Evolutionary conservation across 306 rosid species (phyloP), one percentile per base, ranked within the genome.

Genomic region (Albizia julibrissin): DNA sequence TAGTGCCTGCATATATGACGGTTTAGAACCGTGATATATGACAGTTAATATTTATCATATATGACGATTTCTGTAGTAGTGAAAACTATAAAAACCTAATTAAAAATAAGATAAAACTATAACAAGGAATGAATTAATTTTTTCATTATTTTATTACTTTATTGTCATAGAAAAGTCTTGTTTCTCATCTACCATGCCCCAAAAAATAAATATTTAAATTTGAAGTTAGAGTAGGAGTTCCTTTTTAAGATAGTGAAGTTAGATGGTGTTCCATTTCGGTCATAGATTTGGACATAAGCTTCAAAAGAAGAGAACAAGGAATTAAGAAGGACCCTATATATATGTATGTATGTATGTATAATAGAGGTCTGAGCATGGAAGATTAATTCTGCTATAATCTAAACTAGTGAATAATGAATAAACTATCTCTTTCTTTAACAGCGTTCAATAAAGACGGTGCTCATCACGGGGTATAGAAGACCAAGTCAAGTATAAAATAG

Each of bases 371-470:
- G 29, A 78, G 72, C 40, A 85, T 78, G 79, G 72, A 86, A 80
- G 49, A 81, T 58, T 79, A 37, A 37, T 37, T 83, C 79, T 82
- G 88, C 80, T 82, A 89, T 84, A 84, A 86, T 85, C 87, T 72
- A 88, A 2, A 88, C n/a, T 16, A 31, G 83, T 85, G 88, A 89
- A 83, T 84, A 8, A 18, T 54, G 59, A 52, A 18, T 52, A 19
- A 19, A 15, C 84, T 80, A 52, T 85, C 80, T 85, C 84, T 86
- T 86, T 81, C 42, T 65, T 65, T 90, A 88, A 77, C 93, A 82
- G 82, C 91, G 89, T 90, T 85, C 92, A 80, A 89, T 90, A 50
- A 18, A 50, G 58, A 50, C 22, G 58, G 22, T 18, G 58, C 58
- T 50, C 22, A 52, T 50, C 22, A 52, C 24, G 59, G 59, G 2